Evolutionary conservation across 2,329 filamentous ascomycete species (phyloP), one percentile per base, ranked within the genome.

Genomic region (Talaromyces piceae): DNA sequence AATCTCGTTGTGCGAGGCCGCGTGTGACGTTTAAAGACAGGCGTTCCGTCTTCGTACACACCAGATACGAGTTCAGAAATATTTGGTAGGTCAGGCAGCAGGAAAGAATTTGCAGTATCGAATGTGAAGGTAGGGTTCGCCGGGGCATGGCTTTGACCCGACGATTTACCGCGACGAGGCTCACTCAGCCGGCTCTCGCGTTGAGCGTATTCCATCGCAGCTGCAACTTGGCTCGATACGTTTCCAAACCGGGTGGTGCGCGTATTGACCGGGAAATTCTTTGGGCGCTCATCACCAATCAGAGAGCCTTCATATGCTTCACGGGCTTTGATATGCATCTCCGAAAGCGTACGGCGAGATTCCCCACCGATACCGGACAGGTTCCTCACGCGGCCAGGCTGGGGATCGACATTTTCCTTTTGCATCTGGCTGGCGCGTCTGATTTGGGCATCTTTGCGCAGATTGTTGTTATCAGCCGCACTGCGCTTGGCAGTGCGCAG

Each of bases 11-110:
- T 64, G 39, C 77, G 72, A 22, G 75, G 61, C 43, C 71, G 73
- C n/a, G 70, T 64, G 30, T 67, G 73, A 18, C 77, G 76, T 8
- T 73, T 71, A 62, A 81, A 78, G 11, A 80, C 72, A 0, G 79
- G 79, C 1, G 79, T 81, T 11, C 77, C 78, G 56, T 81, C 77
- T 52, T 78, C 73, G 55, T 78, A 79, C 6, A 77, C 71, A 49
- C 79, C 79, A 20, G 79, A 81, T 9, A 83, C 75, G 26, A 83
- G 70, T 58, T 83, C 80, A 5, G 79, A 82, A 52, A 83, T 72
- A 57, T 83, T 81, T 6, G 78, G 76, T 41, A 82, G 67, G 55
- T 83, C 78, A 2, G 81, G 81, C 3, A 84, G 70, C 46, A 80
- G 72, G 60, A 83, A 83, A 0, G 81, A 84, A 53, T 80, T 82